These are phyloP conservation scores for Aspergillus egyptiacus DNA, from an alignment of 495 filamentous ascomycete genomes.

Conservation along the genomic window DNA sequence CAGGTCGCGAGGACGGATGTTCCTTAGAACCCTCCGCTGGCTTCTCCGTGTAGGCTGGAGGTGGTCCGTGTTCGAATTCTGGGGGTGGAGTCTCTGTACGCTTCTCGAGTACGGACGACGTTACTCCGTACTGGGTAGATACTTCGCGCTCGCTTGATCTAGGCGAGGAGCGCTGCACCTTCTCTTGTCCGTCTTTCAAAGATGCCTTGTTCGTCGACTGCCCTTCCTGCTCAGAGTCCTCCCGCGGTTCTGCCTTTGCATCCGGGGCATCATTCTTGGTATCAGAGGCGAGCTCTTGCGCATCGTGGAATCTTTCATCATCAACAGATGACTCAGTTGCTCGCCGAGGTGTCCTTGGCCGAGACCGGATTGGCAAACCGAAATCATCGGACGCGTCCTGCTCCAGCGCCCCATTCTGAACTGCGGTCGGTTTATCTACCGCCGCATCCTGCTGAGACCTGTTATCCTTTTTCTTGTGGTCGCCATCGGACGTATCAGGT, in stretches of 20 bases:
- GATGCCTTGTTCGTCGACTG: background rate
- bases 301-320: slow-evolving; percentile 22
- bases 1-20: slow-evolving; percentile 12
- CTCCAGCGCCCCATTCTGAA: background rate
- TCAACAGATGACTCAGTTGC: slow-evolving; percentile 17
- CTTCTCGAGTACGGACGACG: slow-evolving; percentile 2
- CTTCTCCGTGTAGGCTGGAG: slow-evolving; percentile 20
- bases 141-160: background rate
- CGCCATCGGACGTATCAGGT: slow-evolving; percentile 2
- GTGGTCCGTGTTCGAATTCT: slow-evolving; percentile 10
- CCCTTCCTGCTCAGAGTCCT: slow-evolving; percentile 4
- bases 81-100: background rate
- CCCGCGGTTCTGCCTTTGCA: slow-evolving; percentile 1
- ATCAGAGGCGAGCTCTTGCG: slow-evolving; percentile 10
- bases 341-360: slow-evolving; percentile 16
- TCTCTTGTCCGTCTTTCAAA: background rate
- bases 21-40: slow-evolving; percentile 3
- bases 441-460: slow-evolving; percentile 1
- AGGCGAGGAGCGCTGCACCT: background rate
- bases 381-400: slow-evolving; percentile 41
- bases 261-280: background rate
- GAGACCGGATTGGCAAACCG: slow-evolving; percentile 39
- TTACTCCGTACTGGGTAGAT: background rate
- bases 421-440: slow-evolving; percentile 7
- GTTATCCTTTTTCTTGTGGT: slow-evolving; percentile 19